phyloP scores from a whole-genome alignment of 1,284 basidiomycete species.

The Malassezia globosa region DNA sequence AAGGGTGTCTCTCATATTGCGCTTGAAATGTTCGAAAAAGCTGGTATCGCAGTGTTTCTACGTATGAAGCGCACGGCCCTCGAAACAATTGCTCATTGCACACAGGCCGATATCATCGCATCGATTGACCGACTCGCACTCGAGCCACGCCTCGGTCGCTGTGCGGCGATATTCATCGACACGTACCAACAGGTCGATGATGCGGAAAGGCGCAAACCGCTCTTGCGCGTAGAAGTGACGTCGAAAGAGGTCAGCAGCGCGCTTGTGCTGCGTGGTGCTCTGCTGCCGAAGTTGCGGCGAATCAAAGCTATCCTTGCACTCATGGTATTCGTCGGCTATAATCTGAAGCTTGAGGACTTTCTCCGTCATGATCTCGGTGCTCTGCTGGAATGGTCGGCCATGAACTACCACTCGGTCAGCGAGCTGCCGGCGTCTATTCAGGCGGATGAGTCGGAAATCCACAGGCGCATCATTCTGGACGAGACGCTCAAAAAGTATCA shows the following conservation, averaged over 20 bases:
- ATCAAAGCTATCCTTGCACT: slow-evolving; percentile 87
- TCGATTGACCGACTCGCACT: slow-evolving; percentile 87
- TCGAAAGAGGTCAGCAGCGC: slow-evolving; percentile 84
- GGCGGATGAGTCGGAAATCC: slow-evolving; percentile 53
- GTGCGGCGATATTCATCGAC: slow-evolving; percentile 74
- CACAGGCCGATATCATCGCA: slow-evolving; percentile 84
- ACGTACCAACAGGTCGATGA: slow-evolving; percentile 67
- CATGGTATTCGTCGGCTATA: slow-evolving; percentile 75
- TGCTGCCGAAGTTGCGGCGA: slow-evolving; percentile 64
- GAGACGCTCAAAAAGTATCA: slow-evolving; percentile 28
- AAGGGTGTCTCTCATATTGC: slow-evolving; percentile 84
- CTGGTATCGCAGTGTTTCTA: slow-evolving; percentile 80
- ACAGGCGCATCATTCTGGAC: slow-evolving; percentile 15
- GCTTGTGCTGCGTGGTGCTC: slow-evolving; percentile 78
- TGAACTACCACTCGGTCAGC: slow-evolving; percentile 1
- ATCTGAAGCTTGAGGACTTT: slow-evolving; percentile 84
- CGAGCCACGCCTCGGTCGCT: slow-evolving; percentile 81
- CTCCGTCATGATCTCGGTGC: slow-evolving; percentile 73
- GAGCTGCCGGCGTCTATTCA: slow-evolving; percentile 12
- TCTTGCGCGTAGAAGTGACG: slow-evolving; percentile 86
- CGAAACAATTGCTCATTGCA: slow-evolving; percentile 78
- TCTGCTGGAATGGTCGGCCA: slow-evolving; percentile 14
- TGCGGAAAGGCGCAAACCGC: slow-evolving; percentile 67
- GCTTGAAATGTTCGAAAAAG: slow-evolving; percentile 72
- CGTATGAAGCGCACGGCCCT: slow-evolving; percentile 80